A percentile compares a stretch with the other conserved stretches of the same genome.
Evolutionary conservation across 768 basidiomycete species (phyloP).

Genomic region (Trametes meyenii): DNA sequence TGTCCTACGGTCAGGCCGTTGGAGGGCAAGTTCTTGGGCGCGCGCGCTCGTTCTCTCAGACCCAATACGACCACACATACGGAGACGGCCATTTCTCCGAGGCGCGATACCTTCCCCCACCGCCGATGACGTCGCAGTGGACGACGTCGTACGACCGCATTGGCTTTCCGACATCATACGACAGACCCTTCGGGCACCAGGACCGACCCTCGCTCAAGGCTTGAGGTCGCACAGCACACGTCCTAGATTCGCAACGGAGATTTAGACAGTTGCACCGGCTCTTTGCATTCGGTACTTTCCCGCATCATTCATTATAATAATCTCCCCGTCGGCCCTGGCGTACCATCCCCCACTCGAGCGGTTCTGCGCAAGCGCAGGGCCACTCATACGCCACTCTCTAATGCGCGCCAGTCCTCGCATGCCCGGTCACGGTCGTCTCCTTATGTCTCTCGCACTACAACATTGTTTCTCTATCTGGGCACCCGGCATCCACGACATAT

Average conservation of each 20-base stretch:
- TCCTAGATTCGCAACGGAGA: slow-evolving; percentile 28
- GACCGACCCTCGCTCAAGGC: slow-evolving; percentile 31
- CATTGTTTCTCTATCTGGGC: slow-evolving; percentile 30
- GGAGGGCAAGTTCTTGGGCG: slow-evolving; percentile 48
- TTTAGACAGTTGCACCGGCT: slow-evolving; percentile 30
- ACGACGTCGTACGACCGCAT: slow-evolving; percentile 30
- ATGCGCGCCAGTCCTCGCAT: slow-evolving; percentile 36
- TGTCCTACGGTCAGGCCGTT: slow-evolving; percentile 56
- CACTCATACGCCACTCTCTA: slow-evolving; percentile 45
- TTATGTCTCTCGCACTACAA: slow-evolving; percentile 30
- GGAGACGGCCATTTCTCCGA: slow-evolving; percentile 48
- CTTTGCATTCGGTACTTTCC: slow-evolving; percentile 20
- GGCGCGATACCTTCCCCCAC: slow-evolving; percentile 42
- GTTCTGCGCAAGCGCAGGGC: slow-evolving; percentile 38
- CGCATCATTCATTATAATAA: slow-evolving; percentile 31
- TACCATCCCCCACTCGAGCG: slow-evolving; percentile 29
- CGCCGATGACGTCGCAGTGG: slow-evolving; percentile 49
- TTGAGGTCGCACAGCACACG: slow-evolving; percentile 21
- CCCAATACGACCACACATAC: slow-evolving; percentile 55
- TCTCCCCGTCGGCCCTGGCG: slow-evolving; percentile 27
- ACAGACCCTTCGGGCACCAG: slow-evolving; percentile 29
- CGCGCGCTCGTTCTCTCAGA: slow-evolving; percentile 61
- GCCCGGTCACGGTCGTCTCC: slow-evolving; percentile 29
- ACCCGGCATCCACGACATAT: slow-evolving; percentile 52
- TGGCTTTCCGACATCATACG: slow-evolving; percentile 36